Conservation (phyloP, 2,329 filamentous ascomycete species). For the Aureobasidium subglaciale region DNA sequence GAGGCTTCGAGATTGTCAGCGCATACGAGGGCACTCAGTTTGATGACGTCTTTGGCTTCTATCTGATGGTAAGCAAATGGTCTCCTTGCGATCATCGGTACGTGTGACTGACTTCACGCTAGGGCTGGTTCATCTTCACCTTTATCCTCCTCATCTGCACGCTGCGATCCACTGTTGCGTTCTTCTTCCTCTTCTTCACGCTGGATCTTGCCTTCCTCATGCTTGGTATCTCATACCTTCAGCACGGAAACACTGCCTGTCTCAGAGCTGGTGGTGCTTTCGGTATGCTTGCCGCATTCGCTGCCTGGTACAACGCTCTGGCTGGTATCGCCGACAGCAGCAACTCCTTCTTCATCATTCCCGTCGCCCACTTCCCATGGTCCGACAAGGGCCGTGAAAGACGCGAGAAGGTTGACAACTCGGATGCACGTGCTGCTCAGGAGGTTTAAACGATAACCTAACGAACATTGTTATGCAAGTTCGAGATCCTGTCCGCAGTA, state of each 20-base stretch:
- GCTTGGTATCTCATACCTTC: constrained; percentile 48
- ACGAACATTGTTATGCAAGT: not conserved
- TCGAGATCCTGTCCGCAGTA: not conserved
- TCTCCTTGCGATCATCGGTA: not conserved
- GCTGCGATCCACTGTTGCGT: constrained; percentile 52
- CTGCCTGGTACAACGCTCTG: constrained; percentile 49
- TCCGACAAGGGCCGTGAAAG: constrained; percentile 64
- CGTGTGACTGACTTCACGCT: constrained; percentile 1
- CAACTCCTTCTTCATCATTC: constrained; percentile 81
- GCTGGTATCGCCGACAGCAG: constrained; percentile 49
- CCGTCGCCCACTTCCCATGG: constrained; percentile 93
- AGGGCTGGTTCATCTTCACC: constrained; percentile 54
- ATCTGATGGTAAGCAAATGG: constrained; percentile 40
- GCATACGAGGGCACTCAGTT: constrained; percentile 38
- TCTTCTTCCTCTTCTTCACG: constrained; percentile 52
- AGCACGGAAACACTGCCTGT: constrained; percentile 33
- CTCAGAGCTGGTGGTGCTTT: constrained; percentile 49
- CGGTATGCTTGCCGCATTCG: constrained; percentile 46
- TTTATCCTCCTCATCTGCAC: constrained; percentile 46
- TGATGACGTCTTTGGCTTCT: constrained; percentile 50
- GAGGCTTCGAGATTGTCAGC: constrained; percentile 42
- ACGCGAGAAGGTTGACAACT: constrained; percentile 43
- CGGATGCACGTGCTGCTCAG: constrained; percentile 27
- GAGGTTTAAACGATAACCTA: constrained; percentile 17
- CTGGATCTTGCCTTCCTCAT: constrained; percentile 53